Evolutionary conservation across 352 stramenopile species (phyloP), one percentile per base, ranked within the genome.

Genomic region (Pythium inflatum): DNA sequence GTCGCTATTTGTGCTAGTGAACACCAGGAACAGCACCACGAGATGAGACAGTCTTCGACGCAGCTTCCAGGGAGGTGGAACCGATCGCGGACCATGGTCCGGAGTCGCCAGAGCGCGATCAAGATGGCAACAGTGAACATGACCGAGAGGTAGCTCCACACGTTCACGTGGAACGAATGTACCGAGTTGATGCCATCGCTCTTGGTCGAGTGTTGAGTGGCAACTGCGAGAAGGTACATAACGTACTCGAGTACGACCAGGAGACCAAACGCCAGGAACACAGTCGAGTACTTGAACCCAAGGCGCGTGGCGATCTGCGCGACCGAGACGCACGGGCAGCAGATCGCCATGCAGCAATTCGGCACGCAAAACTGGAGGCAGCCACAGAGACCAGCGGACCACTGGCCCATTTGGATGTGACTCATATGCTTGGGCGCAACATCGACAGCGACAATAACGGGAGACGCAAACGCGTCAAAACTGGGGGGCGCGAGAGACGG

Each of bases 281-380:
- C 54, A 9, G 20, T 62, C 36, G 2, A 67, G 49, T 71, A 75
- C 55, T 24, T 34, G 20, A 64, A 48, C 7, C 68, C 68, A 5
- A 75, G 8, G 38, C 69, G 69, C 31, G 57, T 24, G 7, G 55
- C 55, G 36, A 70, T 73, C 48, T 76, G 69, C 3, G 69, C 56
- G 16, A 62, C 45, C n/a, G 62, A 69, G 41, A 76, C 38, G 49
- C 65, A 77, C 40, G 71, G 71, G 31, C 71, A 77, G 41, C 62
- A 71, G 18, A 46, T 67, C 27, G 36, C 53, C 71, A 77, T 77
- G 66, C 28, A 65, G 62, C 65, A 77, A 50, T 74, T 77, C 49
- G 71, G 71, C 27, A 73, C 55, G 13, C 34, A 63, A 46, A 65
- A 33, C 2, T 59, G 28, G 46, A 74, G 71, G 60, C 71, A 77